Evolutionary conservation across 2,329 filamentous ascomycete species (phyloP).

Genomic region (Chalaropsis ovoidea): DNA sequence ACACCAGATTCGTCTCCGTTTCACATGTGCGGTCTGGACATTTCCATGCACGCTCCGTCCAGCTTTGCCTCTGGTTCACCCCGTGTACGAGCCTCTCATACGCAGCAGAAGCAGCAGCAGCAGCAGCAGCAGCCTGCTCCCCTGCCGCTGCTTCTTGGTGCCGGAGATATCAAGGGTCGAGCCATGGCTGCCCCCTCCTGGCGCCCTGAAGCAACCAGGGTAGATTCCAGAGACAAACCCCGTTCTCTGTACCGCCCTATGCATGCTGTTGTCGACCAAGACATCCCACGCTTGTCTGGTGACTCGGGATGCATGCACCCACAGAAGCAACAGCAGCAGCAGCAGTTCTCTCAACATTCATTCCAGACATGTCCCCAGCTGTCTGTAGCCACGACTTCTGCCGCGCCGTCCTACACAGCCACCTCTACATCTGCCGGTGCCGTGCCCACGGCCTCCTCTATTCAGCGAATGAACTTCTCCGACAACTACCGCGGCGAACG

Average conservation of each 20-base stretch:
- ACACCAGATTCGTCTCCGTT: background rate
- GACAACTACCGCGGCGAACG: constrained; percentile 36
- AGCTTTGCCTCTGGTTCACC: background rate
- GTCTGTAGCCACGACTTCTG: background rate
- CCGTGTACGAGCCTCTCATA: background rate
- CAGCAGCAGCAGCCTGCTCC: constrained; percentile 9
- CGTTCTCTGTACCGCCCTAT: constrained; percentile 17
- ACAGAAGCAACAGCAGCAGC: background rate
- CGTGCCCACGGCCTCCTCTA: constrained; percentile 26
- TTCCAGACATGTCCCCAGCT: background rate
- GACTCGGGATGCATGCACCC: background rate
- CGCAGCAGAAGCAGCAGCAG: background rate
- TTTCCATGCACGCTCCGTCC: background rate
- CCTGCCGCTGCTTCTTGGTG: background rate
- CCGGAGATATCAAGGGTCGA: background rate
- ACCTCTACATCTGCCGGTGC: background rate
- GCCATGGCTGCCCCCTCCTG: constrained; percentile 7
- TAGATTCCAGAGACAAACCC: background rate
- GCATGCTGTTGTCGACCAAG: constrained; percentile 13
- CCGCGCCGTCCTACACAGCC: background rate
- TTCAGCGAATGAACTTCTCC: constrained; percentile 28
- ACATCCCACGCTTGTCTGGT: background rate
- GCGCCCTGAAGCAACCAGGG: background rate
- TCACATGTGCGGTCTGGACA: background rate
- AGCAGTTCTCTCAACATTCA: background rate